These are phyloP conservation scores for Zancudomyces culisetae DNA, from an alignment of 371 early-diverging fungal genomes.

Conservation along the genomic window DNA sequence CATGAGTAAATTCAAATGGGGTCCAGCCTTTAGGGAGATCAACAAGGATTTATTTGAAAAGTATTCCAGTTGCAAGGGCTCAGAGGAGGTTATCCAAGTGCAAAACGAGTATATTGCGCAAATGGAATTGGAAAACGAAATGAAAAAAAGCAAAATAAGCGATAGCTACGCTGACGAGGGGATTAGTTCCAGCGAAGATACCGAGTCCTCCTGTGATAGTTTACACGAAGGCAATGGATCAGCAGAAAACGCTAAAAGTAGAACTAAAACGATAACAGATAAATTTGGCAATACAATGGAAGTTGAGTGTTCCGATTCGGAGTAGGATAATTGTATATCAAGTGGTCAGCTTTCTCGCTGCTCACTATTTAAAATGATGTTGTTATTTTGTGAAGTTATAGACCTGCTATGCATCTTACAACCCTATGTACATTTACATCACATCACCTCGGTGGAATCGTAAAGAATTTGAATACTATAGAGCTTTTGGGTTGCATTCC, in stretches of 20 bases:
- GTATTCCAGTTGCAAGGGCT: conserved; percentile 74
- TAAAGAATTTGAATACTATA: too few species aligned
- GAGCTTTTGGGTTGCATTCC: too few species aligned
- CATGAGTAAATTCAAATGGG: conserved; percentile 90
- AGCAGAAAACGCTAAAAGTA: not conserved
- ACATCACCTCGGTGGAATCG: too few species aligned
- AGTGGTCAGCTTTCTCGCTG: too few species aligned
- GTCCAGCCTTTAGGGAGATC: conserved; percentile 84
- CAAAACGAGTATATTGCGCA: conserved; percentile 60
- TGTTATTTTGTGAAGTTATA: too few species aligned
- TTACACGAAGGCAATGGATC: not conserved
- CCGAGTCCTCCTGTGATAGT: not conserved
- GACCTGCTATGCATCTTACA: too few species aligned
- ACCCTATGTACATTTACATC: too few species aligned
- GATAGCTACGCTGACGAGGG: conserved; percentile 20
- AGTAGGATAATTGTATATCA: too few species aligned
- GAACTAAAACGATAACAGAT: not conserved
- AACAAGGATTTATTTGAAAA: conserved; percentile 47
- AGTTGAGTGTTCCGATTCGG: not conserved
- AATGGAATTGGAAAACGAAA: not conserved
- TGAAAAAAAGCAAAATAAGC: not conserved
- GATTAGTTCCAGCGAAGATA: conserved; percentile 16
- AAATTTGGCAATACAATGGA: conserved; percentile 2
- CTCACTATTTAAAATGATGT: too few species aligned
- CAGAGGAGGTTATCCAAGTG: conserved; percentile 57